These are phyloP conservation scores for Diplodia intermedia DNA, from an alignment of 2,329 filamentous ascomycete species.

Conservation along the genomic window DNA sequence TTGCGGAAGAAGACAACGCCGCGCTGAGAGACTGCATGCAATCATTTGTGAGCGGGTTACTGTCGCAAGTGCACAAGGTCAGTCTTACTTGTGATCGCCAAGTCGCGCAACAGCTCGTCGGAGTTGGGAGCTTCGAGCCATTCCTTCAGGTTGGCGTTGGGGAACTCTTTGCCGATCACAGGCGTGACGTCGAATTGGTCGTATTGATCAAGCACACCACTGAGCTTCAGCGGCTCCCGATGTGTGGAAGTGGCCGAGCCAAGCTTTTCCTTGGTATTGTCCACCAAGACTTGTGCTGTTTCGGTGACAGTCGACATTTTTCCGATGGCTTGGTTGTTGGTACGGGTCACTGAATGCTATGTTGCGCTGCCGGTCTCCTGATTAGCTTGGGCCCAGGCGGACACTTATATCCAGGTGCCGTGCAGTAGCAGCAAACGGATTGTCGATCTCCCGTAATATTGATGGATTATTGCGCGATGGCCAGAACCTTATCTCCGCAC, in stretches of 20 bases:
- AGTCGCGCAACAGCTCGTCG: slow-evolving; percentile 68
- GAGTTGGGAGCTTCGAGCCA: slow-evolving; percentile 68
- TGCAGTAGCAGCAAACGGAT: not conserved
- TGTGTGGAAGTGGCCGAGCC: not conserved
- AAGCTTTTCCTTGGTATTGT: slow-evolving; percentile 23
- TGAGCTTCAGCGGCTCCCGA: slow-evolving; percentile 55
- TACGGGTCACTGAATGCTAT: not conserved
- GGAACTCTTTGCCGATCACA: slow-evolving; percentile 67
- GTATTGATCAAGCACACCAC: slow-evolving; percentile 59
- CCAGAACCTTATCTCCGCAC: not conserved
- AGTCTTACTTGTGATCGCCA: slow-evolving; percentile 56
- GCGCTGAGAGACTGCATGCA: slow-evolving; percentile 55
- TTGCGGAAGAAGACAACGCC: slow-evolving; percentile 63
- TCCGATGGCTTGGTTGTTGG: not conserved
- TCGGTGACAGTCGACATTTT: slow-evolving; percentile 3
- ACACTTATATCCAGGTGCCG: not conserved
- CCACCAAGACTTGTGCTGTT: slow-evolving; percentile 7
- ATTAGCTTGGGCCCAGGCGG: not conserved
- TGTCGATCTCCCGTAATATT: not conserved
- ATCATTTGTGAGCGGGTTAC: not conserved
- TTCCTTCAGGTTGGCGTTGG: slow-evolving; percentile 64
- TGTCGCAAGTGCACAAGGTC: slow-evolving; percentile 31
- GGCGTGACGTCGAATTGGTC: slow-evolving; percentile 67
- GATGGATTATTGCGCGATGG: slow-evolving; percentile 11
- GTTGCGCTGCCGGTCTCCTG: not conserved